These are phyloP conservation scores for Oehlia diaphana DNA, from an alignment of 192 early-diverging fungal genomes.

Conservation along the genomic window DNA sequence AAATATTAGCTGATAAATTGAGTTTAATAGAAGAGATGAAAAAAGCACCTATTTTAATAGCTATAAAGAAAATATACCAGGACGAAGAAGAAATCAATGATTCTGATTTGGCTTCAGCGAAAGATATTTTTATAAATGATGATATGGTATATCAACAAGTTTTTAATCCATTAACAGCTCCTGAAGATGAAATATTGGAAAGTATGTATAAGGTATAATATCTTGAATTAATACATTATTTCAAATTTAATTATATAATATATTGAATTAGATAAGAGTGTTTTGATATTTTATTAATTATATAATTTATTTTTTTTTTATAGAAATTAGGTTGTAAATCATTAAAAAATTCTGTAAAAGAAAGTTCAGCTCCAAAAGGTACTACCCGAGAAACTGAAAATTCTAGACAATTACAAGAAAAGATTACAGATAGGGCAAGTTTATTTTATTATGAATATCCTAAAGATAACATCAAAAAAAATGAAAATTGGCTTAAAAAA, in stretches of 20 bases:
- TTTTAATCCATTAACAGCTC: slow-evolving; percentile 72
- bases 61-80: slow-evolving; percentile 66
- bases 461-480: slow-evolving; percentile 49
- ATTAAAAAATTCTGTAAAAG: slow-evolving; percentile 65
- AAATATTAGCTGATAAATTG: slow-evolving; percentile 40
- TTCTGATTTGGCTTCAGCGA: slow-evolving; percentile 62
- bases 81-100: slow-evolving; percentile 57
- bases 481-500: slow-evolving; percentile 56
- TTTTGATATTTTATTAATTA: background rate
- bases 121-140: slow-evolving; percentile 80
- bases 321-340: slow-evolving; percentile 61
- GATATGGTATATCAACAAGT: slow-evolving; percentile 71
- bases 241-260: too few species aligned
- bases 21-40: slow-evolving; percentile 61
- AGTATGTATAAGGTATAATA: slow-evolving; percentile 48
- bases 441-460: slow-evolving; percentile 69
- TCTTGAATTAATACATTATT: background rate
- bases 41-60: slow-evolving; percentile 63
- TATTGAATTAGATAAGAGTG: too few species aligned
- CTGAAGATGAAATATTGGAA: slow-evolving; percentile 73
- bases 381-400: slow-evolving; percentile 41
- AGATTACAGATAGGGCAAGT: slow-evolving; percentile 76
- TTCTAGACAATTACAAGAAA: slow-evolving; percentile 54
- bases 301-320: background rate
- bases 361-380: slow-evolving; percentile 53